Evolutionary conservation across 306 rosid species (phyloP), one percentile per base, ranked within the genome.

Genomic region (Cucumis hystrix): DNA sequence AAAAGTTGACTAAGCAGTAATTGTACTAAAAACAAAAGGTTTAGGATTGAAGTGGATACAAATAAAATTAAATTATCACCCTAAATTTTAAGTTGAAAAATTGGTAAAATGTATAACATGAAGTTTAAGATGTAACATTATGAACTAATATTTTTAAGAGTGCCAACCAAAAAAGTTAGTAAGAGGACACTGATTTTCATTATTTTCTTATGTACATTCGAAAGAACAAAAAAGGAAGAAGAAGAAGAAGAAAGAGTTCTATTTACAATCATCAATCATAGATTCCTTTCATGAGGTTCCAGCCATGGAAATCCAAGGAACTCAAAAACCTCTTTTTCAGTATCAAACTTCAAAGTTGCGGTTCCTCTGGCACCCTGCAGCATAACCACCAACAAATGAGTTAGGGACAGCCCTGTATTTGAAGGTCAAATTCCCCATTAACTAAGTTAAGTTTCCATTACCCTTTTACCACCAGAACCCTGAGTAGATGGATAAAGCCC

Each of bases 291-390:
- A 8, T 87, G 87, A 59, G 97, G 97, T 86, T 89, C 92, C 78
- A 90, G 88, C 97, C 96, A 92, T 72, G 97, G 93, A 84, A 88
- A 89, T 39, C 91, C 93, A 13, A 95, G 84, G 85, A 95, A 92
- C 78, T 95, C 87, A 74, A 95, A 95, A 71, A 92, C 87, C 80
- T 92, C 97, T 80, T 79, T 92, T 77, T 95, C 97, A 6, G 88
- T 87, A 79, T 85, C 12, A 62, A 92, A 86, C 77, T 92, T 95
- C 90, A 95, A 80, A 85, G 89, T 87, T 41, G 95, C 88, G 6
- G 80, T 86, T 35, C 87, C 97, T 86, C 79, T 95, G 73, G 78
- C 78, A 51, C 96, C 96, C 97, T 95, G 95, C 37, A 51, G 15
- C 61, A 72, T 16, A 49, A 47, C 17, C 60, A 72, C 15, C 41